Evolutionary conservation across 805 yeast species (phyloP), one percentile per base, ranked within the genome.

Genomic region (Helenozyma baotianmanensis): DNA sequence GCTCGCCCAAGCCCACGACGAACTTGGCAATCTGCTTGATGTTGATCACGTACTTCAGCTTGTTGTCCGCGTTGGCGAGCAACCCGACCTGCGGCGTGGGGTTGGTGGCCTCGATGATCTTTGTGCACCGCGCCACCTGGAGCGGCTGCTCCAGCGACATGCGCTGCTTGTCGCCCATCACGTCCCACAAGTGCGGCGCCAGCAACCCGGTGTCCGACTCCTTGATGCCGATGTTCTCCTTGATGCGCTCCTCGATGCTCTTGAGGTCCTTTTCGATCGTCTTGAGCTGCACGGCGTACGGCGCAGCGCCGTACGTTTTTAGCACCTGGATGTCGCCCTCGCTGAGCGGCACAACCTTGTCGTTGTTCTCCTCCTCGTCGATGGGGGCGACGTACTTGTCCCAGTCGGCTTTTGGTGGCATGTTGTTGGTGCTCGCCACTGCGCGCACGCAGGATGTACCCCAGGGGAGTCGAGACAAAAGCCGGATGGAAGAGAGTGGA

Each of bases 371-470:
- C 23, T 72, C 80, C 6, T 71, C 77, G 45, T 83, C 96, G 27
- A 69, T 72, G n/a, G 96, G 95, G 32, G 92, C 82, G 57, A 80
- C 82, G 64, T 86, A 87, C 60, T 92, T 92, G 57, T 94, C 99
- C 99, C 99, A 92, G 61, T 92, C 95, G 36, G 88, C 92, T 70
- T 88, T 92, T 48, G 97, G 96, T 41, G 97, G 89, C 97, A 89
- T 89, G 19, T 14, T 21, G 23, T 23, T 18, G 25, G n/a, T 4
- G 11, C 10, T 21, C 3, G 19, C 19, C 19, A 40, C 19, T 17
- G 7, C 8, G 19, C 19, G 8, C 19, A 6, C 19, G n/a, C 12
- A 21, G n/a, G 21, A 13, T 23, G 17, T 27, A 4, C 13, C 17
- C 4, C n/a, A 16, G 15, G 24, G 16, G 10, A 18, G 30, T 17